Conservation (phyloP, 129 eudicot genomes). For the Tagetes patula region DNA sequence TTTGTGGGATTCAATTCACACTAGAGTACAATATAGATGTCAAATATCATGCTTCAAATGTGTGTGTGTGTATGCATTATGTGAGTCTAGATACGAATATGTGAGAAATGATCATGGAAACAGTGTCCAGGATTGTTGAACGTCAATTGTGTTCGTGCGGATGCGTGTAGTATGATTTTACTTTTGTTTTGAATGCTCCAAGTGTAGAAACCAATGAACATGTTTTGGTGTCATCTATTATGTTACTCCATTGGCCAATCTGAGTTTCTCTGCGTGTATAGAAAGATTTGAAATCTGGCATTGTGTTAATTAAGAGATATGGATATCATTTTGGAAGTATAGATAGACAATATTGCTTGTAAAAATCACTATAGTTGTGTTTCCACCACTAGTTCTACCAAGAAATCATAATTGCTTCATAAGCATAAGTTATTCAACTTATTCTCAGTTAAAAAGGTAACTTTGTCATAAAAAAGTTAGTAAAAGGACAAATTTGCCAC, state of each 20-base stretch:
- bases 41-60: not conserved
- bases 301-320: too few species aligned
- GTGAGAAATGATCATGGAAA: constrained; percentile 11
- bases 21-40: not conserved
- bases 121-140: not conserved
- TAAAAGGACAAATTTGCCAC: too few species aligned
- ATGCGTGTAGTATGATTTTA: not conserved
- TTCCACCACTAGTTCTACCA: not conserved
- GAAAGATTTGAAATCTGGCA: too few species aligned
- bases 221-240: not conserved
- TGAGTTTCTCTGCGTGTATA: too few species aligned
- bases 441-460: too few species aligned
- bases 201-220: not conserved
- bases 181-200: not conserved
- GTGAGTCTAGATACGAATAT: not conserved
- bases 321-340: not conserved
- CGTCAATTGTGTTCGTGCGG: not conserved
- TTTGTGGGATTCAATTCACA: constrained; percentile 3
- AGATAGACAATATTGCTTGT: not conserved
- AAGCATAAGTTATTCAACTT: too few species aligned
- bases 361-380: not conserved
- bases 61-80: not conserved
- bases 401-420: not conserved
- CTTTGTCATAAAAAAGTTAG: too few species aligned
- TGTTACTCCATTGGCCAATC: not conserved